These are phyloP conservation scores for Colletotrichum sp. DNA, from an alignment of 2,329 filamentous ascomycete genomes.

Conservation along the genomic window DNA sequence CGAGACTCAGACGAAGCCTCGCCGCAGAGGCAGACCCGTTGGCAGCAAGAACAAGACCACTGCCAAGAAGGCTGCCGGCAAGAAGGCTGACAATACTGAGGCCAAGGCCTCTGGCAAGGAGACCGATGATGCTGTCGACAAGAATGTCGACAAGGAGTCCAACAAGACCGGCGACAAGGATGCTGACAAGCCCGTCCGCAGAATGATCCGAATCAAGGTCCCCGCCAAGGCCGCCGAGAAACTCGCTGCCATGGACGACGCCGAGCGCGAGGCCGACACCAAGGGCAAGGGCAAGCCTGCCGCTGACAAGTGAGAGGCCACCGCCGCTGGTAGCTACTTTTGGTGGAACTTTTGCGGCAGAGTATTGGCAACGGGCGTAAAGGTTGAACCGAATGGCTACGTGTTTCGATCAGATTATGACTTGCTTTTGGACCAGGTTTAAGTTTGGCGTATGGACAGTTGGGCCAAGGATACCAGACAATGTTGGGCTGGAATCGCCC, in stretches of 20 bases:
- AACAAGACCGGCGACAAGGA: background rate
- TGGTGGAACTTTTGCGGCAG: background rate
- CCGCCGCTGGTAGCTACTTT: background rate
- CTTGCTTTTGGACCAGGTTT: background rate
- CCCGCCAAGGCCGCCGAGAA: background rate
- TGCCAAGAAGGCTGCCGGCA: background rate
- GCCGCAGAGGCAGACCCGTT: background rate
- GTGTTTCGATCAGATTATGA: background rate
- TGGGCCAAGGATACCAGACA: background rate
- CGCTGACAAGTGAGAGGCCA: background rate
- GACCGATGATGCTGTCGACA: background rate
- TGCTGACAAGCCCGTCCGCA: background rate
- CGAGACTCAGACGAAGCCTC: background rate
- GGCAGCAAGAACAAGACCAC: background rate
- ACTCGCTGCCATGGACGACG: background rate
- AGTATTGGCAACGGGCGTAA: background rate
- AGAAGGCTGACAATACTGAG: background rate
- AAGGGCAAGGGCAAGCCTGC: background rate
- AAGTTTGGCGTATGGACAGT: background rate
- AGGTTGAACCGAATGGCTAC: background rate
- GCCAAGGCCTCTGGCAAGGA: background rate
- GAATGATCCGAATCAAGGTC: background rate
- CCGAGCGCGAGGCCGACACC: background rate
- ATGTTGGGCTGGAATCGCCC: background rate
- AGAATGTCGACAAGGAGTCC: background rate